These are phyloP conservation scores for Fusarium succisae DNA, from an alignment of 2,329 filamentous ascomycete genomes.

Conservation along the genomic window DNA sequence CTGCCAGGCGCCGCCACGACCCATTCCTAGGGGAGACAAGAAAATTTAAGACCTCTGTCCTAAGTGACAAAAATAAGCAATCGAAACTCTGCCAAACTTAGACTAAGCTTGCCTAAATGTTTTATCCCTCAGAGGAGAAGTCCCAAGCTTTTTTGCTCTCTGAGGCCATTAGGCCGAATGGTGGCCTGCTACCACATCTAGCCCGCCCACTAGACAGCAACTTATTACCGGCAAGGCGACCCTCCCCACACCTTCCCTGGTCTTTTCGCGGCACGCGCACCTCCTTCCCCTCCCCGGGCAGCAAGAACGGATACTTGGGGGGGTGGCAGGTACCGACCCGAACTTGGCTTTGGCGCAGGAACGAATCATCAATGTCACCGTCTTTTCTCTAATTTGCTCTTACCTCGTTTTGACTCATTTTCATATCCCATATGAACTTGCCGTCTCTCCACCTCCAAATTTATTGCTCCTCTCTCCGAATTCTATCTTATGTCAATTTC, in stretches of 20 bases:
- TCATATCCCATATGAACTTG: conserved; percentile 17
- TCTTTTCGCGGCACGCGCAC: conserved; percentile 33
- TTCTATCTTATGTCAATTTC: not conserved
- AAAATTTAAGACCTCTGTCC: not conserved
- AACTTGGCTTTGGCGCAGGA: conserved; percentile 33
- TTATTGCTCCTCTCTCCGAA: conserved; percentile 4
- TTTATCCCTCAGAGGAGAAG: not conserved
- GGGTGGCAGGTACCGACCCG: conserved; percentile 35
- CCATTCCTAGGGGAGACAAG: not conserved
- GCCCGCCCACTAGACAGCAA: conserved; percentile 7
- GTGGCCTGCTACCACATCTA: not conserved
- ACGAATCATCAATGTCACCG: conserved; percentile 39
- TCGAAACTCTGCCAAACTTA: not conserved
- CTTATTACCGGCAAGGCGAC: conserved; percentile 23
- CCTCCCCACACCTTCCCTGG: conserved; percentile 24
- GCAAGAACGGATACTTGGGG: conserved; percentile 16
- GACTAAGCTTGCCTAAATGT: not conserved
- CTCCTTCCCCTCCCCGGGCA: not conserved
- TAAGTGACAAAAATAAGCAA: not conserved
- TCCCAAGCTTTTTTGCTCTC: not conserved
- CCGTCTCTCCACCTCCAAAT: conserved; percentile 11
- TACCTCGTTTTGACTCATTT: conserved; percentile 34
- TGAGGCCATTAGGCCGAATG: not conserved
- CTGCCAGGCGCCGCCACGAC: conserved; percentile 12
- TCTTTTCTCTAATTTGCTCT: conserved; percentile 33